Base-by-base conservation (phyloP, 73 alveolate species). In the Halteria grandinella region DNA sequence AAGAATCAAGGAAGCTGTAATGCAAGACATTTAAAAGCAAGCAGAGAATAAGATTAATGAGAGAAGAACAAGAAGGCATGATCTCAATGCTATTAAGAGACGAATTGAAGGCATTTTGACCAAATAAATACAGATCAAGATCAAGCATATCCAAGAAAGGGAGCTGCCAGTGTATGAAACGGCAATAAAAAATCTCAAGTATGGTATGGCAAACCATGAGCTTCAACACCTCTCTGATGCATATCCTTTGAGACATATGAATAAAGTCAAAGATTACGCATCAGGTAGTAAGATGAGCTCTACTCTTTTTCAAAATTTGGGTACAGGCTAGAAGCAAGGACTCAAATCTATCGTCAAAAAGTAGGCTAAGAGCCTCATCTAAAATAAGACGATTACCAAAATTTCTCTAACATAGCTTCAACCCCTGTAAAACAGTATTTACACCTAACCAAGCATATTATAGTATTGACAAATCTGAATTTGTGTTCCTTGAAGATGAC, bases 161-260 rank as follows among this genome's bases (percentile, higher is more conserved):
- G 76, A 73, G 66, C 18, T 73, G 20, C 11, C 28, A 33, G 36
- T 31, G 6, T 41, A 54, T n/a, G 29, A 31, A 25, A 31, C 28
- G 32, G 39, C 71, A 1, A 55, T 66, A 0, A 48, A 15, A 15
- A 79, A 79, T 45, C 25, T 55, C 31, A 54, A 79, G 40, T 79
- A 63, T 52, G 89, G 89, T 1, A 32, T 64, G 12, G 89, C 89
- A 10, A 79, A 79, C 62, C 72, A 49, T 37, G 77, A 64, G 27
- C 70, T 79, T 3, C 50, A 66, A 48, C 76, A 69, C 54, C 51
- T 79, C 10, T 66, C 89, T 1, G 70, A 47, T 59, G 75, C 75
- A 1, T 39, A 75, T 33, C 58, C 71, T 17, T 34, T 64, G 32
- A 79, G 54, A 49, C 33, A 52, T 50, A 79, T 69, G 77, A 27